A percentile compares a stretch with the other conserved stretches of the same genome.
Conservation (phyloP, 306 rosid species). For the Quercus gilva region DNA sequence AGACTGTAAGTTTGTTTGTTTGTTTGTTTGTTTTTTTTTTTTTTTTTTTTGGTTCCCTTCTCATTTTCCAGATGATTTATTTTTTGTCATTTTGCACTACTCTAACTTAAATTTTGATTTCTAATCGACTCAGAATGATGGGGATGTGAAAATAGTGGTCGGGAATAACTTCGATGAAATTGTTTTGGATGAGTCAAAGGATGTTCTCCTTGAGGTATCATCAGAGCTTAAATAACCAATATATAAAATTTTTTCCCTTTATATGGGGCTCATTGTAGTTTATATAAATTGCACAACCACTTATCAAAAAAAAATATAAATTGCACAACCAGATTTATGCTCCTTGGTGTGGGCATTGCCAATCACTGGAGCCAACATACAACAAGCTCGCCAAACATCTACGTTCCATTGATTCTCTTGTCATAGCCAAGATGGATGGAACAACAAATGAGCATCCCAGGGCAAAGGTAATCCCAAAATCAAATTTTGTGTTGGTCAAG, state of each 20-base stretch:
- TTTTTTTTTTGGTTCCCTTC: background rate
- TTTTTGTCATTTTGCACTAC: constrained; percentile 12
- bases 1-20: constrained; percentile 50
- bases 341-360: constrained; percentile 99
- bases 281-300: constrained; percentile 24
- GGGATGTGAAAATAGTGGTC: constrained; percentile 86
- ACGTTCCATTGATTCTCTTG: constrained; percentile 69
- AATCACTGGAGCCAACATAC: constrained; percentile 86
- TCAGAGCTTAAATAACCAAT: background rate
- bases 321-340: constrained; percentile 73
- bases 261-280: constrained; percentile 18
- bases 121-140: constrained; percentile 61
- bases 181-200: constrained; percentile 97
- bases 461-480: constrained; percentile 70
- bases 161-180: constrained; percentile 89
- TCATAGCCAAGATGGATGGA: constrained; percentile 98
- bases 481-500: background rate
- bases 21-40: accelerated
- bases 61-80: constrained; percentile 15
- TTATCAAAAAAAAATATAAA: too few relatives aligned
- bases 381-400: constrained; percentile 92
- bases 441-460: constrained; percentile 97
- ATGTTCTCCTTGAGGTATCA: constrained; percentile 93
- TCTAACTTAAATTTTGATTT: constrained; percentile 17
- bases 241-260: constrained; percentile 8